A percentile compares a stretch with the other conserved stretches of the same genome.
These are phyloP conservation scores for Zymoseptoria tritici DNA, from an alignment of 2,329 filamentous ascomycete species.

Conservation along the genomic window DNA sequence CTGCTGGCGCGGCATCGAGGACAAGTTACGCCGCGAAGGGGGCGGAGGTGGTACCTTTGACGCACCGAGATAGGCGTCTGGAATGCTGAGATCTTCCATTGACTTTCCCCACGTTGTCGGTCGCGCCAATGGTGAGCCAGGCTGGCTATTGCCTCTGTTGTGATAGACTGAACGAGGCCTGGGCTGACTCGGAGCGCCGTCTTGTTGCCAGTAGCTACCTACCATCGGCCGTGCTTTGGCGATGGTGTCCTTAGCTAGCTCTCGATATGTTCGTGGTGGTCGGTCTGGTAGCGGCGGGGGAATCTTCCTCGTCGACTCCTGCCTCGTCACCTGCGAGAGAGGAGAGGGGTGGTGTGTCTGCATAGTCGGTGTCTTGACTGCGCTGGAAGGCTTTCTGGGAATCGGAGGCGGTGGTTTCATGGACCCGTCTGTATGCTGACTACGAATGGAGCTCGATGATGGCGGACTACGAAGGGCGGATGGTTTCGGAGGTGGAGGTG, in stretches of 20 bases:
- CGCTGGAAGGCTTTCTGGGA: constrained; percentile 30
- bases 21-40: constrained; percentile 28
- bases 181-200: constrained; percentile 3
- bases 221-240: constrained; percentile 15
- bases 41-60: constrained; percentile 11
- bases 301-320: constrained; percentile 21
- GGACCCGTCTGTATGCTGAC: constrained; percentile 3
- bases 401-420: constrained; percentile 29
- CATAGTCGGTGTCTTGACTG: constrained; percentile 21
- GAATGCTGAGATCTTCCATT: constrained; percentile 16
- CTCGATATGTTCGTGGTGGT: constrained; percentile 24
- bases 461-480: constrained; percentile 34
- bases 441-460: constrained; percentile 17
- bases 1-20: constrained; percentile 28
- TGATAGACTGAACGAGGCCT: constrained; percentile 3
- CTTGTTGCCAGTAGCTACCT: constrained; percentile 12
- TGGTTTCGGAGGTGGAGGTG: constrained; percentile 31
- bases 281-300: constrained; percentile 26
- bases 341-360: constrained; percentile 23
- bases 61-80: constrained; percentile 6
- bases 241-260: constrained; percentile 13
- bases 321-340: constrained; percentile 28
- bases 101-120: constrained; percentile 12
- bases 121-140: constrained; percentile 11
- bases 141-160: constrained; percentile 8